Base-by-base conservation (phyloP, 2,329 filamentous ascomycete species). In the Cercospora sesami region DNA sequence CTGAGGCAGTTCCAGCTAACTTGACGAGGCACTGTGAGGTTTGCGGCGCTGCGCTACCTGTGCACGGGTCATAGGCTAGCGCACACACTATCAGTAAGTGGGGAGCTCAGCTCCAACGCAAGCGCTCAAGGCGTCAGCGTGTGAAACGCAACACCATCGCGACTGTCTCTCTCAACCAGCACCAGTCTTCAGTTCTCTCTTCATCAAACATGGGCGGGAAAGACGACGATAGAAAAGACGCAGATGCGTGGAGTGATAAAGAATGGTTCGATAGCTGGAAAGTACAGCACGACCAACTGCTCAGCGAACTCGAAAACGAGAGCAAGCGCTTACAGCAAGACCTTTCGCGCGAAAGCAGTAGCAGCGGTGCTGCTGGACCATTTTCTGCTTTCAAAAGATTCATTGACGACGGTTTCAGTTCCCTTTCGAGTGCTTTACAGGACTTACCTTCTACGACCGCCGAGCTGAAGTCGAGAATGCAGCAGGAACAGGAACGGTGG, bases 361-460 rank as follows among this genome's bases (percentile, higher is more conserved):
- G 26, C 30, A 57, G 42, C 55, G 60, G 60, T 12, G 65, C 26
- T 16, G 55, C 67, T 78, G 81, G 87, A 68, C 86, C 86, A 0
- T 88, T 89, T 77, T 83, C 87, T 65, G 81, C 83, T 31, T 88
- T 89, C 78, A 87, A 87, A 72, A 85, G 84, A 69, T 87, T 86
- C 75, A 85, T 86, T 65, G 87, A 89, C 72, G 83, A 85, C 58
- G 85, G 86, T 66, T 82, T 88, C 72, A 83, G 82, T 8, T 84
- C 83, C 16, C 77, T 89, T 62, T 77, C 73, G 18, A 64, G 72
- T 10, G 72, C 71, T 64, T 66, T 88, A 65, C 83, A 84, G 69
- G 82, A 82, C 18, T 78, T 87, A 64, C 83, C 85, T 66, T 80
- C 82, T 30, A 77, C 84, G 51, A 79, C 83, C 18, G 79, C 80